Conservation (phyloP, 192 early-diverging fungal genomes). For the Backusella luteola region DNA sequence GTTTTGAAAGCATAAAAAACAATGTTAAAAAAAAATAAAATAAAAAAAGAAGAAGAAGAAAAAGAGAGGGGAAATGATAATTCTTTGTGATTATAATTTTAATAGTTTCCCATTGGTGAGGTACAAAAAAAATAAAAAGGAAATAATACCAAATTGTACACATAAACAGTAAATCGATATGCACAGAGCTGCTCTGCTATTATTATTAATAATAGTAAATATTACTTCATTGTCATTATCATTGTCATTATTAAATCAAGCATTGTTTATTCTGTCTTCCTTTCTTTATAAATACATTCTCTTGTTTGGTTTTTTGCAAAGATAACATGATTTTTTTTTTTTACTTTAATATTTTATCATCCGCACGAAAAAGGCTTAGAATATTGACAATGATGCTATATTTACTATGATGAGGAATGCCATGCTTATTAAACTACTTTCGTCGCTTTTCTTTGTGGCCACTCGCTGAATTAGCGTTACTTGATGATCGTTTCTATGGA, state of each 20-base stretch:
- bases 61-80: neutral
- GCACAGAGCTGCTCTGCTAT: neutral
- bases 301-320: neutral
- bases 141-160: neutral
- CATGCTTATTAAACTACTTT: neutral
- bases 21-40: neutral
- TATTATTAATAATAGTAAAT: neutral
- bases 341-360: neutral
- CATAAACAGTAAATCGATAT: neutral
- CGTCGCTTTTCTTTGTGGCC: conserved; percentile 14
- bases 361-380: conserved; percentile 6
- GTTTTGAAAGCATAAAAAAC: conserved; percentile 8
- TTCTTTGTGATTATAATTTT: neutral
- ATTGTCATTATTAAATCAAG: neutral
- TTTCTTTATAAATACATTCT: neutral
- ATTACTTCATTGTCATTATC: too few relatives aligned
- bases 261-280: neutral
- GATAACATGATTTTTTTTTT: conserved; percentile 8
- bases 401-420: neutral
- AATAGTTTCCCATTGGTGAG: conserved; percentile 1
- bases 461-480: neutral
- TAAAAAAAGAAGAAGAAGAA: neutral
- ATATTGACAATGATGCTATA: neutral
- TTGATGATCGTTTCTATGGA: conserved; percentile 18
- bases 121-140: neutral